Evolutionary conservation across 139 green algal species (phyloP), one percentile per base, ranked within the genome.

Genomic region (Coccomyxa sp.): DNA sequence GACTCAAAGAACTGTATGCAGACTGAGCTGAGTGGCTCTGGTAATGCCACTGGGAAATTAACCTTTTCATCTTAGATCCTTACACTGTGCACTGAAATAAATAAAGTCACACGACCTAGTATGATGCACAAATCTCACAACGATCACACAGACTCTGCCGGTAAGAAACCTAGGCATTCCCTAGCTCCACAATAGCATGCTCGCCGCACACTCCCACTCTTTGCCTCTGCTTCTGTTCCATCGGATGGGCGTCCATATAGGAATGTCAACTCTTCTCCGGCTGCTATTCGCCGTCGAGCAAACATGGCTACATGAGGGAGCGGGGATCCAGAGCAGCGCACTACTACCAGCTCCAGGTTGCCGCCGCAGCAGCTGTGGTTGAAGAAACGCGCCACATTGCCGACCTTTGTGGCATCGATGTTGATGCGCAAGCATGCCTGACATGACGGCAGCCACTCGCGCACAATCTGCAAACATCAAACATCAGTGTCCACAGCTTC

Each of bases 321-420:
- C n/a, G 92, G 60, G 27, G 51, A 51, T 1, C 93, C 93, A 12
- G 57, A 57, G 0, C 77, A 84, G 18, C 80, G 84, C 10, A 91
- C 89, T 12, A 91, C 38, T 1, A 87, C 13, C 10, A 91, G 76
- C 21, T 31, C 58, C 32, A 95, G 45, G 32, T 89, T 92, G 75
- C 92, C 92, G 7, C 92, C 93, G n/a, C 84, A 81, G 74, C 85
- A 81, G 16, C 81, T 89, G 79, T 94, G 90, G 82, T 95, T 95
- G 80, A 95, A 88, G 83, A 96, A 95, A 0, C 89, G 88, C 0
- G 91, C 87, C 0, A 91, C 77, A 77, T 95, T 96, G 31, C 93
- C 90, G 0, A 15, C 74, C 0, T 13, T 18, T 0, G 93, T 96
- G 10, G 89, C 90, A 77, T 96, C 93, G 18, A 96, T 92, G 82